Evolutionary conservation across 352 stramenopile genomes (phyloP).

Genomic region (Thraustochytrium sp.): DNA sequence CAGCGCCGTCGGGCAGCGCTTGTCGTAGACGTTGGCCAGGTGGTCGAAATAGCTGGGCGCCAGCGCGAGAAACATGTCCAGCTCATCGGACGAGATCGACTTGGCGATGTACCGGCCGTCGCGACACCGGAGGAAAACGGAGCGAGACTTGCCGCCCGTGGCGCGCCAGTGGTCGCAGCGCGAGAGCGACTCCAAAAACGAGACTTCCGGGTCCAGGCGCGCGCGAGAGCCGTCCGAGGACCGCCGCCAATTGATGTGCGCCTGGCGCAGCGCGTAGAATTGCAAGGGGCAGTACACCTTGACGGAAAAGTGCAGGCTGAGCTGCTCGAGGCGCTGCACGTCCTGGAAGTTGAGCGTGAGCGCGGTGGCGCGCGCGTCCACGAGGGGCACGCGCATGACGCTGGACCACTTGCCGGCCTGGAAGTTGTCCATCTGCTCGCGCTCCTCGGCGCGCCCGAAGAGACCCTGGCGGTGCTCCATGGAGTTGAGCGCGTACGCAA

Average conservation of each 20-base stretch:
- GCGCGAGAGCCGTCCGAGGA: not conserved
- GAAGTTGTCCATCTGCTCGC: conserved; percentile 1
- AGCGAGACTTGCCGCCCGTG: conserved; percentile 92
- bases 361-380: not conserved
- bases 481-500: conserved; percentile 88
- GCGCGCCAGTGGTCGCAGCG: conserved; percentile 73
- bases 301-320: conserved; percentile 31
- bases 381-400: not conserved
- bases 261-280: conserved; percentile 33
- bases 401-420: not conserved
- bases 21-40: conserved; percentile 90
- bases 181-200: conserved; percentile 54
- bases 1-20: conserved; percentile 82
- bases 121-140: conserved; percentile 86
- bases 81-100: conserved; percentile 92
- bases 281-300: conserved; percentile 34
- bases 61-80: conserved; percentile 88
- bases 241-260: not conserved
- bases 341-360: conserved; percentile 16
- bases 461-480: conserved; percentile 72
- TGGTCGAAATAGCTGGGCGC: conserved; percentile 93
- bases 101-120: conserved; percentile 97
- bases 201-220: conserved; percentile 16
- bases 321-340: not conserved
- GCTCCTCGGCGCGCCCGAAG: conserved; percentile 25